phyloP scores from a whole-genome alignment of 1,139 yeast species.

The Debaryomyces coudertii region DNA sequence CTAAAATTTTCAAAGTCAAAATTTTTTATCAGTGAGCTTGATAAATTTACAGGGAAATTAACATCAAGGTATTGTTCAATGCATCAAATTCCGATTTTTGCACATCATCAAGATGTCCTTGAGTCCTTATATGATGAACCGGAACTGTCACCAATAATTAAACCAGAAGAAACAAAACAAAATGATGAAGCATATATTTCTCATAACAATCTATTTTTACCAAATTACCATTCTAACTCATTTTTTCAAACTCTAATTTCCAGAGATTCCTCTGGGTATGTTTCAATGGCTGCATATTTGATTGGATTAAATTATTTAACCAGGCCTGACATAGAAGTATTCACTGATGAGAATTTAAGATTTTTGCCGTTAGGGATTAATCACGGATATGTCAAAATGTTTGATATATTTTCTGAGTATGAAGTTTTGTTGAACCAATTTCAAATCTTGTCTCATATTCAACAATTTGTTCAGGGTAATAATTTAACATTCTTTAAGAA shows the following conservation, averaged over 20 bases:
- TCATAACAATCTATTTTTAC: slow-evolving; percentile 42
- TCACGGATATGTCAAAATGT: slow-evolving; percentile 32
- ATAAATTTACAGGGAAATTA: slow-evolving; percentile 29
- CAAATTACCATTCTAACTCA: slow-evolving; percentile 36
- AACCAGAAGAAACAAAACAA: slow-evolving; percentile 11
- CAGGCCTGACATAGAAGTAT: slow-evolving; percentile 17
- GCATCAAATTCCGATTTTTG: slow-evolving; percentile 33
- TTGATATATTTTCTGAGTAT: slow-evolving; percentile 25
- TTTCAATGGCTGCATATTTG: slow-evolving; percentile 37
- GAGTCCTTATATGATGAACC: slow-evolving; percentile 12
- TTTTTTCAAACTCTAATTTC: slow-evolving; percentile 42
- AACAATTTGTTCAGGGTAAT: slow-evolving; percentile 12
- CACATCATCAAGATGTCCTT: slow-evolving; percentile 24
- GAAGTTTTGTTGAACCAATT: slow-evolving; percentile 41
- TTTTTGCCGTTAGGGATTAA: slow-evolving; percentile 30
- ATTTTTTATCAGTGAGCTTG: slow-evolving; percentile 33
- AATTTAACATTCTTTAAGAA: slow-evolving; percentile 1
- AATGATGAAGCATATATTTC: slow-evolving; percentile 35
- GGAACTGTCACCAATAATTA: not conserved
- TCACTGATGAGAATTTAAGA: slow-evolving; percentile 7
- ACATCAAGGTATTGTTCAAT: slow-evolving; percentile 28
- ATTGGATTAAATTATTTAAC: slow-evolving; percentile 38
- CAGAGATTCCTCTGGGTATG: slow-evolving; percentile 37
- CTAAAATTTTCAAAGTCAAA: slow-evolving; percentile 15
- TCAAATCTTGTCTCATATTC: slow-evolving; percentile 37